These are phyloP conservation scores for Salix suchowensis DNA, from an alignment of 345 rosid genomes.

Conservation along the genomic window DNA sequence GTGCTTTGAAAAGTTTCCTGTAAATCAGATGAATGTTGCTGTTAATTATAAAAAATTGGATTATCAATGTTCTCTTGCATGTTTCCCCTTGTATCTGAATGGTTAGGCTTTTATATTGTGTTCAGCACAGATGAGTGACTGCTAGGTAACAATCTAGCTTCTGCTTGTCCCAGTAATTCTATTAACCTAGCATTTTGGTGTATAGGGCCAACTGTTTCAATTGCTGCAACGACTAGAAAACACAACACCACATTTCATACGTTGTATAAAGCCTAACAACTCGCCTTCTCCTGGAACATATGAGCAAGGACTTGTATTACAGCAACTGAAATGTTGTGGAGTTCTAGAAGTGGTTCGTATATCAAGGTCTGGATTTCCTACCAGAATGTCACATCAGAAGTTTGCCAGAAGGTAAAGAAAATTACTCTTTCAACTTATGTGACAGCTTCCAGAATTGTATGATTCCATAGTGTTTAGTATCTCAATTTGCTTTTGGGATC, in stretches of 20 bases:
- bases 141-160: not conserved
- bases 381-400: conserved; percentile 94
- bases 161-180: conserved; percentile 8
- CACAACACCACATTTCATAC: conserved; percentile 96
- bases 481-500: not conserved
- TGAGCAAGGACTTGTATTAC: conserved; percentile 86
- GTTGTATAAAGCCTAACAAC: conserved; percentile 95
- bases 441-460: not conserved
- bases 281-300: conserved; percentile 83
- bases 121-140: not conserved
- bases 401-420: conserved; percentile 73
- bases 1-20: not conserved
- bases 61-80: not conserved
- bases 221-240: conserved; percentile 90
- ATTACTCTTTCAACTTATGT: not conserved
- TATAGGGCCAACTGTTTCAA: conserved; percentile 88
- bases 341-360: conserved; percentile 97
- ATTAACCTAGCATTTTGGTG: conserved; percentile 2
- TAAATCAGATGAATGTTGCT: not conserved
- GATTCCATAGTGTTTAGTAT: not conserved
- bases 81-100: not conserved
- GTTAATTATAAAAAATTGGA: no score
- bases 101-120: not conserved
- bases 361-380: conserved; percentile 95
- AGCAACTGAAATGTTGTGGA: conserved; percentile 96